Evolutionary conservation across 2,329 filamentous ascomycete species (phyloP).

Genomic region (Tolypocladium inflatum): DNA sequence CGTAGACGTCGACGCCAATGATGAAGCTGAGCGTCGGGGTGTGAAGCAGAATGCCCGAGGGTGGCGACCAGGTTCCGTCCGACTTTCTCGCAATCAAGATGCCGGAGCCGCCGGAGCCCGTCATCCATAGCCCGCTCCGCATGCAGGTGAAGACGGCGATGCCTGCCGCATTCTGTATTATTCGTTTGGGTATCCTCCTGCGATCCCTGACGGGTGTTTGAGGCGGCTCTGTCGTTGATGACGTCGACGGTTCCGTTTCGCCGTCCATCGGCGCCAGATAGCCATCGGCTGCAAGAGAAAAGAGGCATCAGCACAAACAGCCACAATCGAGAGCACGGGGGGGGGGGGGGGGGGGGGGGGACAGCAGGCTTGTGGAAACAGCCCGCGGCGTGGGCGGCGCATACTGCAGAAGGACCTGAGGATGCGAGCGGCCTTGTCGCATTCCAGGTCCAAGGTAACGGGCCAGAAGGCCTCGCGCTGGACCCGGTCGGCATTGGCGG

Average conservation of each 20-base stretch:
- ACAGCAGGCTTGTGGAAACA: neutral
- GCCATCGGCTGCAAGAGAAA: conserved; percentile 37
- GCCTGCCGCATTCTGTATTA: conserved; percentile 82
- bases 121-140: conserved; percentile 86
- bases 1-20: conserved; percentile 88
- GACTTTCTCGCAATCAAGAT: conserved; percentile 75
- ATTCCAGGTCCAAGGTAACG: conserved; percentile 75
- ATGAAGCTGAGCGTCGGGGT: conserved; percentile 84
- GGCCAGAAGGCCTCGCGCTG: conserved; percentile 71
- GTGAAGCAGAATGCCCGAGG: conserved; percentile 83
- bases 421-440: conserved; percentile 84
- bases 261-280: conserved; percentile 38
- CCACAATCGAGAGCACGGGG: neutral
- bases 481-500: conserved; percentile 21
- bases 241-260: conserved; percentile 6
- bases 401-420: conserved; percentile 82
- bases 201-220: conserved; percentile 44
- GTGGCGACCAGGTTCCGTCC: conserved; percentile 85
- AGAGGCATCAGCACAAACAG: neutral
- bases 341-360: no score
- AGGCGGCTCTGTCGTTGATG: conserved; percentile 24
- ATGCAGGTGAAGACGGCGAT: conserved; percentile 93
- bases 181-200: conserved; percentile 77
- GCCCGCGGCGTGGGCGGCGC: conserved; percentile 2
- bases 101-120: conserved; percentile 82